These are phyloP conservation scores for Candida labiduridarum DNA, from an alignment of 1,139 yeast species.

Conservation along the genomic window DNA sequence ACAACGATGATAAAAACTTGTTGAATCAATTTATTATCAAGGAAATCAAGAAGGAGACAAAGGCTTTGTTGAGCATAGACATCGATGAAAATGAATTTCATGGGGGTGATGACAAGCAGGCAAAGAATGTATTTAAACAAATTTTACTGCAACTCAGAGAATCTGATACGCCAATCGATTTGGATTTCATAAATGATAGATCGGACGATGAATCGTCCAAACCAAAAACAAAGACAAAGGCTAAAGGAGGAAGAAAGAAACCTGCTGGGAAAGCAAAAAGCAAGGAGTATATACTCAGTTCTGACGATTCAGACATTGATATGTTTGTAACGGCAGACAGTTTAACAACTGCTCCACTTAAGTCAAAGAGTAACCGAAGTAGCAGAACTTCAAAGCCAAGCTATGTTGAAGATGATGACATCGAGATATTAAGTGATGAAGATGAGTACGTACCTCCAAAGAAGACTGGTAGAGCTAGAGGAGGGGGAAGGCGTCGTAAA, in stretches of 20 bases:
- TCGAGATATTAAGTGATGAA: slow-evolving; percentile 16
- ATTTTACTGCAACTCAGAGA: slow-evolving; percentile 28
- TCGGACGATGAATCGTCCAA: slow-evolving; percentile 4
- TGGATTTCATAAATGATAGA: slow-evolving; percentile 2
- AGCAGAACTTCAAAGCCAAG: slow-evolving; percentile 5
- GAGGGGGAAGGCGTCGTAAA: slow-evolving; percentile 4
- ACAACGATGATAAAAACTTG: slow-evolving; percentile 79
- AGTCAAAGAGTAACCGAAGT: neutral
- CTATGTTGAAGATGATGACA: slow-evolving; percentile 13
- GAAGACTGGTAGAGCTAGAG: slow-evolving; percentile 3
- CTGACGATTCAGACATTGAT: slow-evolving; percentile 17
- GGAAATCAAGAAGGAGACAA: slow-evolving; percentile 65
- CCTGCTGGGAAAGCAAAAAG: slow-evolving; percentile 5
- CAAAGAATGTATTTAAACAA: slow-evolving; percentile 32
- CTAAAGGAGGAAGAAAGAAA: slow-evolving; percentile 1
- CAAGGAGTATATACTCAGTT: slow-evolving; percentile 7
- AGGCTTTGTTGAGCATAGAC: slow-evolving; percentile 51
- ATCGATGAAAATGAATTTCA: slow-evolving; percentile 36
- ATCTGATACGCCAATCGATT: slow-evolving; percentile 14
- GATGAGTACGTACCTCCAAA: slow-evolving; percentile 15
- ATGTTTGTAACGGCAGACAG: slow-evolving; percentile 9
- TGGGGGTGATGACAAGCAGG: slow-evolving; percentile 30
- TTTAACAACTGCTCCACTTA: neutral
- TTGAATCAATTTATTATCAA: slow-evolving; percentile 68
- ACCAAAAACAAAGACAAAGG: slow-evolving; percentile 4